Base-by-base conservation (phyloP, 352 stramenopile species). In the Pythium phragmiticola region DNA sequence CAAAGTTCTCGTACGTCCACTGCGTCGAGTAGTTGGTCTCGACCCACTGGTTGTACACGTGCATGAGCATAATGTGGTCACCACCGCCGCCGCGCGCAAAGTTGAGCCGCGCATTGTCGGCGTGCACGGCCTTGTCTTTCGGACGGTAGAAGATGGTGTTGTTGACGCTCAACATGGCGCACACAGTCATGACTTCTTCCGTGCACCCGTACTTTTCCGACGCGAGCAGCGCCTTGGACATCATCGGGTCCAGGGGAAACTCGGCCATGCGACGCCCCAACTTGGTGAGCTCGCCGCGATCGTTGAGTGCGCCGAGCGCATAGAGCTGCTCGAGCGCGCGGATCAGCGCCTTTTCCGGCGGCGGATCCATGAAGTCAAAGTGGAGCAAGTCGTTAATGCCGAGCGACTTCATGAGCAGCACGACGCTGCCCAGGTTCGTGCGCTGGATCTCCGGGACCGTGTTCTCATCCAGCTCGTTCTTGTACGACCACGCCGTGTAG, bases 281-380 rank as follows among this genome's bases (percentile, higher is more conserved):
- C 4, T 88, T 70, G 12, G 98, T 99, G 21, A 99, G 79, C 36
- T 98, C 88, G 33, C 97, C 97, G 48, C 99, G 96, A 59, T 99
- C 97, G 69, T 99, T 95, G 4, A 99, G 66, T 17, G 97, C 97
- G 46, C 97, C 97, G 0, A 99, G 75, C 63, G 99, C 99, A 74
- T 99, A 98, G 43, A 99, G 78, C 73, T 98, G 89, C 72, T 99
- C 97, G 37, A 99, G 74, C 34, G 97, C 97, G 72, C 97, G 83
- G 94, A 99, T 99, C 19, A 99, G 75, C 28, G 97, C 99, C 72
- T 99, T 96, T 0, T 97, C 95, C 7, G 98, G 97, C 19, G 98
- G 98, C 34, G 98, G 97, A 69, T 99, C 97, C 96, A 99, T 99
- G 66, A 99, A 99, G 85, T 99, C 97, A 69, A 99, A 99, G 70